Conservation (phyloP, 257 asterid genomes). For the Nicotiana undulata region DNA sequence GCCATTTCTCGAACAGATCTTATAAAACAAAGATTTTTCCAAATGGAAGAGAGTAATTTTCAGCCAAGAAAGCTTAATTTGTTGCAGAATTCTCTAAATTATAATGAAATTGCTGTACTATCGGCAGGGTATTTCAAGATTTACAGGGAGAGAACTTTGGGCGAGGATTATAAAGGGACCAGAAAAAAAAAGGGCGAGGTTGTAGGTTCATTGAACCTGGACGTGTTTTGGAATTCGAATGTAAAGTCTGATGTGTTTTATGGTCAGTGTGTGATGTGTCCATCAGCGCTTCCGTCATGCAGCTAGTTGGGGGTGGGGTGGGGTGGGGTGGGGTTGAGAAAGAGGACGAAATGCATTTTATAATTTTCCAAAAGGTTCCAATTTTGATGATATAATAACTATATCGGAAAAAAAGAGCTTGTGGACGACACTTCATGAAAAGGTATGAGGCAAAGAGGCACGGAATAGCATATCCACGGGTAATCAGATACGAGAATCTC, state of each 20-base stretch:
- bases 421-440: too few relatives aligned
- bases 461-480: too few relatives aligned
- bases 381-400: too few relatives aligned
- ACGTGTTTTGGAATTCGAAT: constrained; percentile 27
- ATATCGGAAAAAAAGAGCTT: too few relatives aligned
- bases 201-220: constrained; percentile 68
- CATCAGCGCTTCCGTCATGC: constrained; percentile 54
- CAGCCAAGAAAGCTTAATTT: background rate
- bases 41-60: background rate
- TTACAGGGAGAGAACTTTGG: constrained; percentile 1
- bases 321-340: too few relatives aligned
- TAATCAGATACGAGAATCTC: too few relatives aligned
- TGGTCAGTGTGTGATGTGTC: background rate
- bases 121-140: background rate
- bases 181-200: constrained; percentile 10
- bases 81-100: background rate
- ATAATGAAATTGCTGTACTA: background rate
- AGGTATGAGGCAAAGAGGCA: too few relatives aligned
- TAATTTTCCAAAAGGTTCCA: too few relatives aligned
- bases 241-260: constrained; percentile 22
- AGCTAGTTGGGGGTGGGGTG: too few relatives aligned
- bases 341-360: too few relatives aligned
- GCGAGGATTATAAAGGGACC: constrained; percentile 7
- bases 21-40: background rate
- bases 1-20: constrained; percentile 32